phyloP scores from a whole-genome alignment of 78 protist species.

The Capsaspora owczarzaki region DNA sequence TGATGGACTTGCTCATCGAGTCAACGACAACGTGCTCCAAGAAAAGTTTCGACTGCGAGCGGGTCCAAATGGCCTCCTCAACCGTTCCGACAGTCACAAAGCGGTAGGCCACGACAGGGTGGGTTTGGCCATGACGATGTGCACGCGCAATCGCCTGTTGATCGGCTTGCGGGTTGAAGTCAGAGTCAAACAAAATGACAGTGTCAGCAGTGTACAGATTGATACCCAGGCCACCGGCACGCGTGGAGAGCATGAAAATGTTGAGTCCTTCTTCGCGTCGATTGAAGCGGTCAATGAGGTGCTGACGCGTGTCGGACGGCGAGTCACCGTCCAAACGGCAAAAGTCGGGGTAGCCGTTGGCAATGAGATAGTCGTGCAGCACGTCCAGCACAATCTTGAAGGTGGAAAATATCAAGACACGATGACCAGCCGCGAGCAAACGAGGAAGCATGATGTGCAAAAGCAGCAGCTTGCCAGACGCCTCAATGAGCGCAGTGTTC shows the following conservation, averaged over 20 bases:
- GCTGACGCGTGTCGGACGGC: neutral
- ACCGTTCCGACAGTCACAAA: conserved; percentile 29
- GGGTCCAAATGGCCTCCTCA: conserved; percentile 30
- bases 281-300: conserved; percentile 30
- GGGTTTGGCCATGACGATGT: conserved; percentile 80
- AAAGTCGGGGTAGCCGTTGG: conserved; percentile 51
- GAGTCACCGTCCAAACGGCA: neutral
- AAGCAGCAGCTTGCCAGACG: conserved; percentile 68
- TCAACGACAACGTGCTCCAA: conserved; percentile 47
- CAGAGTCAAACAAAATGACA: conserved; percentile 89
- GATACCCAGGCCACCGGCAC: conserved; percentile 95
- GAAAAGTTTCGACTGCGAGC: conserved; percentile 35
- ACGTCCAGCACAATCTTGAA: conserved; percentile 63
- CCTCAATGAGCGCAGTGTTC: conserved; percentile 6
- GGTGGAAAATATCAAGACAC: conserved; percentile 69
- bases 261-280: conserved; percentile 14
- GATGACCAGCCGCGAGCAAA: conserved; percentile 19
- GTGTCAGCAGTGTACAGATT: conserved; percentile 94
- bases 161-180: conserved; percentile 84
- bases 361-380: conserved; percentile 28
- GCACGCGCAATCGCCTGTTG: conserved; percentile 54
- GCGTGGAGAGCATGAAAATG: conserved; percentile 79
- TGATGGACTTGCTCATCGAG: too few species aligned
- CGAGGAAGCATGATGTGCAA: conserved; percentile 55
- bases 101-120: conserved; percentile 65